Conservation (phyloP, 1,284 basidiomycete genomes). For the Austroboletus olivaceoglutinosus region DNA sequence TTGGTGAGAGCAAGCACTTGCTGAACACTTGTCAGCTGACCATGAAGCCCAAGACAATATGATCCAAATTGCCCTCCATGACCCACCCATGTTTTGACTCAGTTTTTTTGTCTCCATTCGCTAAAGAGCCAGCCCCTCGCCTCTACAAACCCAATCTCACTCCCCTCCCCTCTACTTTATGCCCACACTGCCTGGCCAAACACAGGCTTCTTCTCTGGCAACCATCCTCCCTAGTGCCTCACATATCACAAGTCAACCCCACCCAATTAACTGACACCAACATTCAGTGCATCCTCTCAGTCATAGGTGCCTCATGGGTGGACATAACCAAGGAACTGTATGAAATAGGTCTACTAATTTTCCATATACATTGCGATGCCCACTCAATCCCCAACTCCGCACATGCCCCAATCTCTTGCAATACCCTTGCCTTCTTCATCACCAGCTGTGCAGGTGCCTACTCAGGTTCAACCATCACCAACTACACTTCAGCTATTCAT, state of each 20-base stretch:
- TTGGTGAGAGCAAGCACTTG: too few species aligned
- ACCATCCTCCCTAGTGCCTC: too few species aligned
- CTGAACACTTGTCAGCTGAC: neutral
- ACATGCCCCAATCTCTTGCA: too few species aligned
- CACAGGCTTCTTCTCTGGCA: constrained; percentile 16
- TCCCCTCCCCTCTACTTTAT: constrained; percentile 12
- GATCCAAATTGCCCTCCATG: neutral
- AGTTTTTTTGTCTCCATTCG: too few species aligned
- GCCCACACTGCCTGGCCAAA: constrained; percentile 27
- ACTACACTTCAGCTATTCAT: too few species aligned
- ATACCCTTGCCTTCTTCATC: too few species aligned
- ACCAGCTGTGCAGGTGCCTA: too few species aligned
- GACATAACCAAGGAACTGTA: constrained; percentile 22
- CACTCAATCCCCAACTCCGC: too few species aligned
- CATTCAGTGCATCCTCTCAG: constrained; percentile 13
- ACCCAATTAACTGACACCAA: too few species aligned
- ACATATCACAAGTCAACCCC: too few species aligned
- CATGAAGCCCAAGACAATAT: neutral
- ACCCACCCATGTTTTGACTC: neutral
- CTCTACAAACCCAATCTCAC: constrained; percentile 11
- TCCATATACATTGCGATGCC: constrained; percentile 3
- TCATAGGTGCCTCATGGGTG: constrained; percentile 18
- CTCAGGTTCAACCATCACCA: too few species aligned
- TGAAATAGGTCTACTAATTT: constrained; percentile 30
- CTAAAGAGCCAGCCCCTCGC: neutral